Conservation (phyloP, 2,329 filamentous ascomycete genomes). For the Fusarium staphyleae region DNA sequence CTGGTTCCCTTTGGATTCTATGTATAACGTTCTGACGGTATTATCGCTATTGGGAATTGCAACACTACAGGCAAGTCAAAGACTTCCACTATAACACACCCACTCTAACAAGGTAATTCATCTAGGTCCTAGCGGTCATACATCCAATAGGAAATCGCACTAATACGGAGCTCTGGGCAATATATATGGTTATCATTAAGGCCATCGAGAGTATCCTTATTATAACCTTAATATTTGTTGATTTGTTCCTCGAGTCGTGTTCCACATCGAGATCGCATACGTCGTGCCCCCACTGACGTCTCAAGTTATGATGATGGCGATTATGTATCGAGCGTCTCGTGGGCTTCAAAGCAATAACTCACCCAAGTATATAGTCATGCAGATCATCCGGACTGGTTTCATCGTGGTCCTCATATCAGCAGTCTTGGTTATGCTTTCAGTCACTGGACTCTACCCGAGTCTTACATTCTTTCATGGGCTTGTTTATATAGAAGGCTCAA, state of each 20-base stretch:
- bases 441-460: background rate
- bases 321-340: background rate
- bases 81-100: background rate
- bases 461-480: background rate
- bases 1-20: background rate
- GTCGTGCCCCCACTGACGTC: background rate
- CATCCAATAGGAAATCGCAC: background rate
- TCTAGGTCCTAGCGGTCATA: background rate
- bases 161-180: background rate
- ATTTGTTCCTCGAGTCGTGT: background rate
- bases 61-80: background rate
- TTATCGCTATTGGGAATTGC: slow-evolving; percentile 1
- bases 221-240: background rate
- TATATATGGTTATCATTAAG: background rate
- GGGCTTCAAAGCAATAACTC: no score
- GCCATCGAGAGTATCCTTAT: no score
- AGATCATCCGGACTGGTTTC: no score
- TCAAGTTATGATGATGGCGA: background rate
- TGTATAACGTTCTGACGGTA: background rate
- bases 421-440: no score
- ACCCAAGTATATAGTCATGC: no score
- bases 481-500: background rate
- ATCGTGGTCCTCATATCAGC: no score
- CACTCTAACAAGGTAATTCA: background rate
- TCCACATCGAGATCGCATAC: background rate